Base-by-base conservation (phyloP, 305 asterid species). In the Fraxinus platypoda region DNA sequence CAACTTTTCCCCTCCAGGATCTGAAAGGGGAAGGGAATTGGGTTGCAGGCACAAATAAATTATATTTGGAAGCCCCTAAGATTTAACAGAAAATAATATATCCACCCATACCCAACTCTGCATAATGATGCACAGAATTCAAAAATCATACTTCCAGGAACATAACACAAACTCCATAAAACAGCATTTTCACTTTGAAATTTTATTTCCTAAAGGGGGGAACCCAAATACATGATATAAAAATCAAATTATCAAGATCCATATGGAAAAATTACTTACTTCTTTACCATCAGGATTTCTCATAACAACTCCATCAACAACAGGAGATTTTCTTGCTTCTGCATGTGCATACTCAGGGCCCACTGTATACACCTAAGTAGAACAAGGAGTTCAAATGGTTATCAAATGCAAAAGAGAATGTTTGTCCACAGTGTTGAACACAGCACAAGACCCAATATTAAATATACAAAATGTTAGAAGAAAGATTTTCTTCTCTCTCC, bases 321-420 rank as follows among this genome's bases (percentile, higher is more conserved):
- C 99, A 30, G 99, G 99, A 87, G 99, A 97, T 86, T 97, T 97
- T 85, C 99, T 92, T 59, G 99, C 99, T 89, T 97, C 99, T 33
- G 99, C 98, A 87, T 97, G 99, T 70, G 99, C 99, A 85, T 97
- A 97, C 84, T 97, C 99, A 15, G 98, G 98, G 62, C 99, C 98
- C 80, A 97, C 99, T 21, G 99, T 97, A 76, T 97, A 97, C 34
- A 97, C 99, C 98, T 97, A 85, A 54, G 6, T 34, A 77, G 77
- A 77, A 79, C 30, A 78, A 76, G 38, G 74, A 41, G 76, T 57
- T 26, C n/a, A 78, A 76, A 17, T 68, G 21, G 73, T 30, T 41
- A 82, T 21, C 75, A 35, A 80, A 73, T 37, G 0, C 57, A 43
- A 8, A 57, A 19, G 66, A 72, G 57, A 41, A 52, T 23, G 66